These are phyloP conservation scores for Fraxinus ornus DNA, from an alignment of 305 asterid species.

Conservation along the genomic window DNA sequence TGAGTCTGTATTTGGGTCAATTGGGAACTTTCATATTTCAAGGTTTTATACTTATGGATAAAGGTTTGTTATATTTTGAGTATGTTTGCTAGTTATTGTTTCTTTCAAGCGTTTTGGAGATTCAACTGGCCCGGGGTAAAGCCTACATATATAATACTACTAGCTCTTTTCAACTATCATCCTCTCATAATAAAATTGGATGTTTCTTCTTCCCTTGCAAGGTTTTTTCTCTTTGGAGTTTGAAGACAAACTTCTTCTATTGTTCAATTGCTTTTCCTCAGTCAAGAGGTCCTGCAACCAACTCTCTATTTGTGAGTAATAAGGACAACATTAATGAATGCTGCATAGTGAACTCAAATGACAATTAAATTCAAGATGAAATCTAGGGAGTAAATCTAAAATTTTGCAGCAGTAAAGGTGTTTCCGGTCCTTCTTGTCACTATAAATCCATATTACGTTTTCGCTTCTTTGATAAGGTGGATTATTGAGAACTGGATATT, in stretches of 20 bases:
- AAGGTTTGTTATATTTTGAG: neutral
- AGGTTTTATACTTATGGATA: neutral
- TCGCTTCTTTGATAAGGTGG: neutral
- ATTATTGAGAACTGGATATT: neutral
- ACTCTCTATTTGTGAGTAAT: neutral
- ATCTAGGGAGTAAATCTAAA: neutral
- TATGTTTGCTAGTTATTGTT: neutral
- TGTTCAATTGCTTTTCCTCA: neutral
- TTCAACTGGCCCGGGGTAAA: neutral
- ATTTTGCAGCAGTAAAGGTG: neutral
- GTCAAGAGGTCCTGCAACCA: neutral
- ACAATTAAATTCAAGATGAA: neutral
- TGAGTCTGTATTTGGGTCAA: neutral
- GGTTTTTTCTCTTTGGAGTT: neutral
- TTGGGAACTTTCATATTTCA: neutral
- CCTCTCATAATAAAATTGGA: neutral
- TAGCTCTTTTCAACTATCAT: neutral
- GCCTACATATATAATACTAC: neutral
- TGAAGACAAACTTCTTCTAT: neutral
- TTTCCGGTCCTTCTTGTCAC: neutral
- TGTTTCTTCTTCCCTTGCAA: neutral
- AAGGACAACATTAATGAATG: neutral
- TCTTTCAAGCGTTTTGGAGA: neutral
- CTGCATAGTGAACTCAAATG: neutral
- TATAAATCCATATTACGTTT: neutral